Evolutionary conservation across 2,329 filamentous ascomycete genomes (phyloP).

Genomic region (Aspergillus candidus): DNA sequence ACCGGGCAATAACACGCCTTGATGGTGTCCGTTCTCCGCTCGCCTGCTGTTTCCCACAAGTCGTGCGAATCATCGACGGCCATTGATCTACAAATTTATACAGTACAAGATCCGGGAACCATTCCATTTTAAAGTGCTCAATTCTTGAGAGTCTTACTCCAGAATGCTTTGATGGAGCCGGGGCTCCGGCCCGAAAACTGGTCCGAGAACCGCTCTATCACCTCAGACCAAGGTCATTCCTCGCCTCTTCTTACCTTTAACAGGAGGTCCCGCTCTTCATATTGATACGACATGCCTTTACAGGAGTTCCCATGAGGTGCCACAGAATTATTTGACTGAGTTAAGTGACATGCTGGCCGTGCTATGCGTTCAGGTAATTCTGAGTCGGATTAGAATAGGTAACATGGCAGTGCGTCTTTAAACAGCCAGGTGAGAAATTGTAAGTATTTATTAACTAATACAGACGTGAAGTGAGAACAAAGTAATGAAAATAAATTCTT

Average conservation of each 20-base stretch:
- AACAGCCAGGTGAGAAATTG: constrained; percentile 10
- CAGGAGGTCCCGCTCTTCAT: constrained; percentile 5
- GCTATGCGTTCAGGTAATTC: background rate
- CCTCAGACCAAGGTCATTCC: constrained; percentile 9
- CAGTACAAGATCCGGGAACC: too few species aligned
- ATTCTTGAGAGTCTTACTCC: constrained; percentile 6
- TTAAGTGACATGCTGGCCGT: constrained; percentile 2
- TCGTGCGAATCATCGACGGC: too few species aligned
- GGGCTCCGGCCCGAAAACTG: constrained; percentile 7
- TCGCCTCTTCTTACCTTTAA: constrained; percentile 7
- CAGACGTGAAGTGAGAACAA: constrained; percentile 9
- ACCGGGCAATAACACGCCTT: too few species aligned
- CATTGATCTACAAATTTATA: too few species aligned
- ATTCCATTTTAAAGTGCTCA: constrained; percentile 6
- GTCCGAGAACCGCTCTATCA: constrained; percentile 6
- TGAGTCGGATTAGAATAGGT: background rate
- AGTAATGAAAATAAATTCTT: constrained; percentile 4
- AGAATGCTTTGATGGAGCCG: constrained; percentile 9
- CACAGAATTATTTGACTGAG: constrained; percentile 2
- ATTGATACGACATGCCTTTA: constrained; percentile 6
- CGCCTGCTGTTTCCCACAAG: too few species aligned
- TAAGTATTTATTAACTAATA: constrained; percentile 2
- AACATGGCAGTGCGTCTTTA: constrained; percentile 4
- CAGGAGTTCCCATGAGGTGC: background rate
- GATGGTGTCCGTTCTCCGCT: too few species aligned